Percentiles rank a stretch among this genome's conserved stretches.
Evolutionary conservation across 495 filamentous ascomycete genomes (phyloP).

Genomic region (Penicillium psychrofluorescens): DNA sequence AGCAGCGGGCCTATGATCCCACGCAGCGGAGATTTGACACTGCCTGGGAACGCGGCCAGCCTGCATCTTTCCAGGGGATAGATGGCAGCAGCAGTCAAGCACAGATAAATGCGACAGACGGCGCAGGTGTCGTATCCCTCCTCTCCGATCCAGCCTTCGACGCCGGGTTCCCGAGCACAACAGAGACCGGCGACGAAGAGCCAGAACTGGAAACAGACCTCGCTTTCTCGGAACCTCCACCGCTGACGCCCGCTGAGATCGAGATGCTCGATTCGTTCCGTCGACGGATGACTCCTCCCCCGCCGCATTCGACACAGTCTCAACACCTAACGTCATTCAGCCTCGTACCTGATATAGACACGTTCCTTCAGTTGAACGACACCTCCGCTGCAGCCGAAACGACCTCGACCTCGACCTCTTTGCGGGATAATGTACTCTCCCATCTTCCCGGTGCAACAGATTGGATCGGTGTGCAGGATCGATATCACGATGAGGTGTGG

Average conservation of each 20-base stretch:
- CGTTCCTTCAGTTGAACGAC: constrained; percentile 20
- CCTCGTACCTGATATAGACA: constrained; percentile 39
- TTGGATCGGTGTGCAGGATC: constrained; percentile 57
- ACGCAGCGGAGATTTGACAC: constrained; percentile 10
- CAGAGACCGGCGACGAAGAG: constrained; percentile 17
- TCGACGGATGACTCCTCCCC: constrained; percentile 5
- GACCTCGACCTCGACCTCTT: constrained; percentile 7
- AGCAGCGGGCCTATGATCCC: constrained; percentile 10
- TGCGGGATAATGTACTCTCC: constrained; percentile 24
- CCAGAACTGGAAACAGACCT: constrained; percentile 28
- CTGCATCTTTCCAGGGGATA: not conserved
- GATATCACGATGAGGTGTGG: constrained; percentile 75
- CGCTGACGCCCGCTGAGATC: constrained; percentile 19
- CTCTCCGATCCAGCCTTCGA: constrained; percentile 46
- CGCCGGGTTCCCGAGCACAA: constrained; percentile 29
- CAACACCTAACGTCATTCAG: constrained; percentile 20
- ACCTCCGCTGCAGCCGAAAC: not conserved
- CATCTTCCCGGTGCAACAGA: constrained; percentile 32
- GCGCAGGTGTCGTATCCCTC: constrained; percentile 40
- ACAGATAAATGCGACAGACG: constrained; percentile 20
- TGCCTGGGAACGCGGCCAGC: constrained; percentile 11
- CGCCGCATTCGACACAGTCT: not conserved
- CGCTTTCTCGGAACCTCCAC: constrained; percentile 6
- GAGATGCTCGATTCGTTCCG: constrained; percentile 33
- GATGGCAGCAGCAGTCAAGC: not conserved